These are phyloP conservation scores for Dittrichia graveolens DNA, from an alignment of 129 eudicot genomes.

Conservation along the genomic window DNA sequence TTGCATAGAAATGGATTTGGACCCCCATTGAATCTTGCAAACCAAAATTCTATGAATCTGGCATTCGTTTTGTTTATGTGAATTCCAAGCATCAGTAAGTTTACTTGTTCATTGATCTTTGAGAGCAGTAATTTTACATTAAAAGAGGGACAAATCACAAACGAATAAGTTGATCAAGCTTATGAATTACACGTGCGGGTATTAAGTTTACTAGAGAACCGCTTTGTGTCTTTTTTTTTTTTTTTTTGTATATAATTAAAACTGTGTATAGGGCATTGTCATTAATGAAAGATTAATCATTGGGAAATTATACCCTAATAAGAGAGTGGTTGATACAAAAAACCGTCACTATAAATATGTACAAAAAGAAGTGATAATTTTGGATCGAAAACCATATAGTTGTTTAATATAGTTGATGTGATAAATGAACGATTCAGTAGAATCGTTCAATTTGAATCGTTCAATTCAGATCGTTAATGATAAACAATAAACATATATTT, in stretches of 20 bases:
- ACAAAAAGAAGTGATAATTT: too few species aligned
- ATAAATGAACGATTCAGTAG: too few species aligned
- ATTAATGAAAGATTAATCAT: too few species aligned
- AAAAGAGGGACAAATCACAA: neutral
- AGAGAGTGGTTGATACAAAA: too few species aligned
- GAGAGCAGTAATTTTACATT: neutral
- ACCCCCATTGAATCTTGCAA: conserved; percentile 23
- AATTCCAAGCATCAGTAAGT: neutral
- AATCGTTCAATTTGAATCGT: too few species aligned
- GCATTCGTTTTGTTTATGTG: conserved; percentile 21
- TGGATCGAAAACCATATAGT: too few species aligned
- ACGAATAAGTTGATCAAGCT: neutral
- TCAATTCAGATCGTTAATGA: too few species aligned
- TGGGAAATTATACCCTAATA: too few species aligned
- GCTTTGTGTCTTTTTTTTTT: neutral
- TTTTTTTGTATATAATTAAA: neutral
- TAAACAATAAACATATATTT: too few species aligned
- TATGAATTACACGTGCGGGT: conserved; percentile 3
- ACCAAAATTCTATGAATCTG: conserved; percentile 1
- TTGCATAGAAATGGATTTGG: conserved; percentile 22
- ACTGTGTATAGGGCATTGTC: too few species aligned
- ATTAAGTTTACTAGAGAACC: neutral
- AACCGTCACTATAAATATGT: too few species aligned
- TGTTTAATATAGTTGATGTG: too few species aligned
- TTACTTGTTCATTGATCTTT: neutral